These are phyloP conservation scores for Aspergillus tamarii DNA, from an alignment of 2,329 filamentous ascomycete genomes.

Conservation along the genomic window DNA sequence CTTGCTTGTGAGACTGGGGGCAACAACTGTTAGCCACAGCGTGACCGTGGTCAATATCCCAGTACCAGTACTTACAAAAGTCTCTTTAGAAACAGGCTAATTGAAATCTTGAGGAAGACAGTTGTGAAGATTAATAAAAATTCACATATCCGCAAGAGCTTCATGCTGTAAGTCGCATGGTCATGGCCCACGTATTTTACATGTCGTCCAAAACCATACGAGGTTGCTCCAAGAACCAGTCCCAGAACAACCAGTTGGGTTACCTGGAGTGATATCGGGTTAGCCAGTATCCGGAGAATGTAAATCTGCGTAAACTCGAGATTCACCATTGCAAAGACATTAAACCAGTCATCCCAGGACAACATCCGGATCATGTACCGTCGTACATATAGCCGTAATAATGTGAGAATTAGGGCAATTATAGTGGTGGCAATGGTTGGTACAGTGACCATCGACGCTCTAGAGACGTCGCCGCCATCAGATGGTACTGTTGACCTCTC, in stretches of 20 bases:
- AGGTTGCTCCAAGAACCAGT: conserved; percentile 2
- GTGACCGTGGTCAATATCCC: not conserved
- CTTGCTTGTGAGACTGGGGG: conserved; percentile 12
- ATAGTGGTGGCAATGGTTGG: conserved; percentile 21
- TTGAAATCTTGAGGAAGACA: conserved; percentile 22
- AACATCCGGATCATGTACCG: conserved; percentile 16
- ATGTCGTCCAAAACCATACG: conserved; percentile 8
- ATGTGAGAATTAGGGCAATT: conserved; percentile 15
- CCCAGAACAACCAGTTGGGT: conserved; percentile 6
- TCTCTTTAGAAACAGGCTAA: conserved; percentile 19
- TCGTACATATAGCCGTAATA: conserved; percentile 20
- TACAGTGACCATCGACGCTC: conserved; percentile 11
- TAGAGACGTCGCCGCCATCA: conserved; percentile 11
- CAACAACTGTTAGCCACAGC: not conserved
- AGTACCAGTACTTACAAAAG: conserved; percentile 14
- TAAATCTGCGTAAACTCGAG: not conserved
- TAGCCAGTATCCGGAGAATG: not conserved
- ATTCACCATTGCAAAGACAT: conserved; percentile 19
- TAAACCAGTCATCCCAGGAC: conserved; percentile 23
- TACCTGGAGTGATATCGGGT: not conserved
- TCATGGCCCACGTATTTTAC: not conserved
- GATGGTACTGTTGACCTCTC: not conserved
- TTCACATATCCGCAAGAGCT: conserved; percentile 19
- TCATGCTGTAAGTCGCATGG: conserved; percentile 11
- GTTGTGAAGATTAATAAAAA: conserved; percentile 20